A percentile compares a stretch with the other conserved stretches of the same genome.
Conservation (phyloP, 805 yeast species). For the Pichia ethanolica region DNA sequence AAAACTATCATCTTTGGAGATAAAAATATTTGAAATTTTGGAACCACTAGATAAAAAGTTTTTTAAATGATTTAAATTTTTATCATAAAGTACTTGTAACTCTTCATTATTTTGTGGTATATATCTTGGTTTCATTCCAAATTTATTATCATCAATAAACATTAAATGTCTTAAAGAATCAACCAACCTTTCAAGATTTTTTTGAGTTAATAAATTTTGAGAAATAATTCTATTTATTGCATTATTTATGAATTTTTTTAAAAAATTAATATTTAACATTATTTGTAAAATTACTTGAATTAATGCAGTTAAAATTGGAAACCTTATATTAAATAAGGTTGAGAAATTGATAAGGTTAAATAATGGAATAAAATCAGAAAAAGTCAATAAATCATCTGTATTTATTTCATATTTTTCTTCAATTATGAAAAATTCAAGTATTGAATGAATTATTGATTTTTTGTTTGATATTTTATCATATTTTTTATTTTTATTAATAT, state of each 20-base stretch:
- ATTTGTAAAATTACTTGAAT: slow-evolving; percentile 2
- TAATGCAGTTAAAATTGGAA: slow-evolving; percentile 5
- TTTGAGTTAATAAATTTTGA: slow-evolving; percentile 18
- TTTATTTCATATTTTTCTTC: background rate
- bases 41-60: slow-evolving; percentile 1
- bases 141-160: slow-evolving; percentile 24
- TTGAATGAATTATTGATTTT: background rate
- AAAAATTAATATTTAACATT: background rate
- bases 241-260: slow-evolving; percentile 15
- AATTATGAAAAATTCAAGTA: background rate
- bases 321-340: background rate
- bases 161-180: slow-evolving; percentile 19
- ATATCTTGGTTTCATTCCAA: slow-evolving; percentile 24
- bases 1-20: background rate
- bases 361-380: slow-evolving; percentile 10
- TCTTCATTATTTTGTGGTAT: slow-evolving; percentile 25
- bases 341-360: background rate
- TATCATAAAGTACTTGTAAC: slow-evolving; percentile 12
- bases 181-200: slow-evolving; percentile 9
- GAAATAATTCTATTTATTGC: slow-evolving; percentile 19
- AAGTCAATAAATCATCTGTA: background rate
- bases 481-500: background rate
- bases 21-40: background rate
- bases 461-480: background rate
- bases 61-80: slow-evolving; percentile 9